Conservation (phyloP, 2,329 filamentous ascomycete species). For the Beauveria brongniartii region DNA sequence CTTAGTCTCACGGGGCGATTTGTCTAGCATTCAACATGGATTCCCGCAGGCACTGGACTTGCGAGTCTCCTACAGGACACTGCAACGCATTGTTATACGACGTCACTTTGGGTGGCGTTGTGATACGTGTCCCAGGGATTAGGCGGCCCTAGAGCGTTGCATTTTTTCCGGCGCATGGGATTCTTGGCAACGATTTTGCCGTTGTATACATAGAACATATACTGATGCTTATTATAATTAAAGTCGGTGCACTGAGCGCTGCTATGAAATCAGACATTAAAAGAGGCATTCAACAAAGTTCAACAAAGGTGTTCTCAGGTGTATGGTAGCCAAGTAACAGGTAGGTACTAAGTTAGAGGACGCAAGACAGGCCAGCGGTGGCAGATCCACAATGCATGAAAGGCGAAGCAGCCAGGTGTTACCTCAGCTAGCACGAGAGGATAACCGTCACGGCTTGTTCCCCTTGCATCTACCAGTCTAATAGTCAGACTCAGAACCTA, state of each 20-base stretch:
- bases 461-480: background rate
- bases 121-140: background rate
- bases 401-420: constrained; percentile 5
- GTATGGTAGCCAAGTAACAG: too few species aligned
- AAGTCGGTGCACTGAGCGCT: background rate
- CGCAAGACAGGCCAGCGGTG: background rate
- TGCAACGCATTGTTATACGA: background rate
- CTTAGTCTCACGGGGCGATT: background rate
- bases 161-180: constrained; percentile 10
- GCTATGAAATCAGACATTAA: background rate
- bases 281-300: background rate
- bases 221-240: constrained; percentile 9
- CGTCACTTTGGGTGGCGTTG: background rate
- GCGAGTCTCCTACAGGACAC: background rate
- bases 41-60: background rate
- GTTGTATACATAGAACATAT: constrained; percentile 10
- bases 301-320: background rate
- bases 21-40: constrained; percentile 4
- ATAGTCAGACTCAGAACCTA: background rate
- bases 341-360: too few species aligned
- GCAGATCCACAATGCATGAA: background rate
- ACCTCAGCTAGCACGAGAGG: background rate
- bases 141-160: constrained; percentile 7
- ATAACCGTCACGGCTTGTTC: background rate
- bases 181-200: constrained; percentile 7